phyloP scores from a whole-genome alignment of 495 filamentous ascomycete genomes.

The Xylaria intraflava region DNA sequence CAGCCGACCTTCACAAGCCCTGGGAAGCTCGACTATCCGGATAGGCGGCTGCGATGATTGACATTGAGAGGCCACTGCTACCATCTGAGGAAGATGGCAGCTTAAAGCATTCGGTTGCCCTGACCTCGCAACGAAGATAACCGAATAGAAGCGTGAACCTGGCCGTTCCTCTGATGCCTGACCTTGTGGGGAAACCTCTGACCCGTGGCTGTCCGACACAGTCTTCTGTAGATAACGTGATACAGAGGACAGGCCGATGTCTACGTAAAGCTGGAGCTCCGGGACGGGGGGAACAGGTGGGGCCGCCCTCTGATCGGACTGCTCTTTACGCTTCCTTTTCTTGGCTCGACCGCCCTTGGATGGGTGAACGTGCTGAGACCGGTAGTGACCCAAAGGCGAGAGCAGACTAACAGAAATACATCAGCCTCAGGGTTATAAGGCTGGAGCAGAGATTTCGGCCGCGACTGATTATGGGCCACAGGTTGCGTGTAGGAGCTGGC shows the following conservation, averaged over 20 bases:
- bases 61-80: constrained; percentile 43
- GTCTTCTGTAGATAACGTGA: constrained; percentile 46
- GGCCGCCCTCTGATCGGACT: constrained; percentile 3
- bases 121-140: constrained; percentile 49
- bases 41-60: constrained; percentile 32
- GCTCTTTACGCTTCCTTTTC: constrained; percentile 39
- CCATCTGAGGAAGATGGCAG: constrained; percentile 55
- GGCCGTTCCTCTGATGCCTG: not conserved
- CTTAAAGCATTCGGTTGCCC: constrained; percentile 45
- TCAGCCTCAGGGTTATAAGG: not conserved
- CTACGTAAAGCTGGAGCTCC: constrained; percentile 44
- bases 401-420: constrained; percentile 39
- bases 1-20: constrained; percentile 45
- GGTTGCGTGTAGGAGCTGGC: not conserved
- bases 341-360: constrained; percentile 49
- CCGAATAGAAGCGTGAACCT: constrained; percentile 27
- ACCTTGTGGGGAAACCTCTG: not conserved
- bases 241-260: constrained; percentile 53
- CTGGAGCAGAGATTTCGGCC: not conserved
- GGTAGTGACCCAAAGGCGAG: constrained; percentile 49
- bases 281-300: constrained; percentile 32
- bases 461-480: not conserved
- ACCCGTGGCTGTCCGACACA: constrained; percentile 14
- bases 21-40: constrained; percentile 50
- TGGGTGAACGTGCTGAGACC: constrained; percentile 35